These are phyloP conservation scores for Trichoderma pleuroti DNA, from an alignment of 2,329 filamentous ascomycete species.

Conservation along the genomic window DNA sequence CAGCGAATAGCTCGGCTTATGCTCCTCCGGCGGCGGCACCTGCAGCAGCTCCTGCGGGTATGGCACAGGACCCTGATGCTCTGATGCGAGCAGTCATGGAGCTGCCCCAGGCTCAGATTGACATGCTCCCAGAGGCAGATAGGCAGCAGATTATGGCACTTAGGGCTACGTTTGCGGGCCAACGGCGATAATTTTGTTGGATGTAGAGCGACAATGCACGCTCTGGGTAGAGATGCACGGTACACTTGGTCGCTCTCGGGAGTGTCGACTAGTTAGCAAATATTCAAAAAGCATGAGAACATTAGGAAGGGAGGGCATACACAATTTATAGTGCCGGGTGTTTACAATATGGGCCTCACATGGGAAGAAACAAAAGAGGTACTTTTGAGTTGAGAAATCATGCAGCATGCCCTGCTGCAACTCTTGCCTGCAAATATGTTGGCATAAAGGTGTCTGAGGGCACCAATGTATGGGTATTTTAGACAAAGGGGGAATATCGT, in stretches of 20 bases:
- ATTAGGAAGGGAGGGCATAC: not conserved
- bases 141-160: constrained; percentile 76
- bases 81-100: constrained; percentile 78
- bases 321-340: not conserved
- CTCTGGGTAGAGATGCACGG: not conserved
- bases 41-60: constrained; percentile 35
- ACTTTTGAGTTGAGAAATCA: not conserved
- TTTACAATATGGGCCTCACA: not conserved
- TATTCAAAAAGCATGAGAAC: not conserved
- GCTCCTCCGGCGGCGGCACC: constrained; percentile 31
- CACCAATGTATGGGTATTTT: not conserved
- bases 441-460: not conserved
- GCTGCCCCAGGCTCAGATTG: constrained; percentile 76
- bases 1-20: constrained; percentile 36
- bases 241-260: not conserved
- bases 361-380: not conserved
- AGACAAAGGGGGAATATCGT: not conserved
- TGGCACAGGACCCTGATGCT: constrained; percentile 60
- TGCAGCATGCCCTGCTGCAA: not conserved
- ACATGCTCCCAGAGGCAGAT: constrained; percentile 71
- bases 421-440: not conserved
- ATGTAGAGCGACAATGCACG: not conserved
- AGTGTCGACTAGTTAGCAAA: not conserved
- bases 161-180: constrained; percentile 57
- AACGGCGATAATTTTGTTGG: constrained; percentile 29